phyloP scores from a whole-genome alignment of 257 asterid species.

The Buddleja alternifolia region DNA sequence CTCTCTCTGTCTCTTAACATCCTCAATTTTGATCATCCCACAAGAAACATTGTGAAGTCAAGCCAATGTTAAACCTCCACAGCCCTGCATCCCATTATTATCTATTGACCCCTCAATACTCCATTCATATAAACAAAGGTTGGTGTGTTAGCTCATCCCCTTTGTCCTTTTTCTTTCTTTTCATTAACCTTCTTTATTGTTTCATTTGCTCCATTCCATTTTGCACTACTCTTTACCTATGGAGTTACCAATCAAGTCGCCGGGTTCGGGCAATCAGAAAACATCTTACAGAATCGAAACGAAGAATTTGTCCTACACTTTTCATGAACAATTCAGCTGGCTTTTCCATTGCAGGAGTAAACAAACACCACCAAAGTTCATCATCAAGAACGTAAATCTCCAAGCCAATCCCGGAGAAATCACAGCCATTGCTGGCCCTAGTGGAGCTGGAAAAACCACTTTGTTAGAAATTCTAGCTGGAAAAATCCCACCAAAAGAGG shows the following conservation, averaged over 20 bases:
- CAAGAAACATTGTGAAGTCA: constrained; percentile 45
- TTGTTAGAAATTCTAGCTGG: constrained; percentile 79
- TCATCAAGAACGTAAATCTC: constrained; percentile 63
- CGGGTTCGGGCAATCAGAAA: constrained; percentile 32
- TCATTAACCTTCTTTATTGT: constrained; percentile 17
- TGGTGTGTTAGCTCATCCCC: constrained; percentile 81
- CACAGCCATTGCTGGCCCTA: constrained; percentile 91
- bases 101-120: constrained; percentile 12
- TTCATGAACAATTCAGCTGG: constrained; percentile 34
- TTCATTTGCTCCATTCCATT: constrained; percentile 20
- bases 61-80: constrained; percentile 44
- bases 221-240: constrained; percentile 32
- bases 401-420: constrained; percentile 71
- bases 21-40: constrained; percentile 33
- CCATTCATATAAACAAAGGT: constrained; percentile 35
- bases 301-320: constrained; percentile 54
- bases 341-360: constrained; percentile 28
- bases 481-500: constrained; percentile 42
- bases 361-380: constrained; percentile 36
- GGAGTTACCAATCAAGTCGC: constrained; percentile 62
- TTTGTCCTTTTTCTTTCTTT: constrained; percentile 20
- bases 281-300: constrained; percentile 52
- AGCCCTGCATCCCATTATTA: background rate
- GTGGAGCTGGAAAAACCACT: constrained; percentile 92
- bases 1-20: constrained; percentile 29